These are phyloP conservation scores for Castanopsis chinensis DNA, from an alignment of 306 rosid genomes.

Conservation along the genomic window DNA sequence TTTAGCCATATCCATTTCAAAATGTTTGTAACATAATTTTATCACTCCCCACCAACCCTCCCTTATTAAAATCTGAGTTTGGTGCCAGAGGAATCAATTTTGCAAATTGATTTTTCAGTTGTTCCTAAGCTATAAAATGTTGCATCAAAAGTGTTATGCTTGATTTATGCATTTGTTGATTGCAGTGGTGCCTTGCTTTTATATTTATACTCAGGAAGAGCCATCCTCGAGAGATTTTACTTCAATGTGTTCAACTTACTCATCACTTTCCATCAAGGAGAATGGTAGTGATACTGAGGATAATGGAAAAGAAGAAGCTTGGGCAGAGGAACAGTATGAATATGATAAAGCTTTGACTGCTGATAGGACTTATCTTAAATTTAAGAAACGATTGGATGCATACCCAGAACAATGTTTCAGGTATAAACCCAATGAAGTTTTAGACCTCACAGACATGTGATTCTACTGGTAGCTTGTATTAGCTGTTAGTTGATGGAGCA, in stretches of 20 bases:
- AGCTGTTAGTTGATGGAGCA: background rate
- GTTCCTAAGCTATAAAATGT: background rate
- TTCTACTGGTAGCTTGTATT: slow-evolving; percentile 4
- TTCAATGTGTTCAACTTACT: slow-evolving; percentile 54
- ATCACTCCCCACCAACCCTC: background rate
- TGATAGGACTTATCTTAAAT: slow-evolving; percentile 85
- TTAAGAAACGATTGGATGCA: slow-evolving; percentile 79
- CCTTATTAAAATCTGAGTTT: background rate
- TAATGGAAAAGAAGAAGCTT: slow-evolving; percentile 47
- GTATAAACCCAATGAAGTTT: slow-evolving; percentile 31
- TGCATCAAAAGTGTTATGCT: background rate
- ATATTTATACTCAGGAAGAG: slow-evolving; percentile 60
- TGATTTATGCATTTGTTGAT: slow-evolving; percentile 22
- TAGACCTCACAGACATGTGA: background rate
- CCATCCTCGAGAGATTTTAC: slow-evolving; percentile 38
- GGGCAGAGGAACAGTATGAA: slow-evolving; percentile 77
- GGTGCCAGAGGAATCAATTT: background rate
- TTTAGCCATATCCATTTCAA: background rate
- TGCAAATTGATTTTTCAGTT: background rate
- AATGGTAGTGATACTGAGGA: slow-evolving; percentile 39
- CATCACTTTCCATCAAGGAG: slow-evolving; percentile 61
- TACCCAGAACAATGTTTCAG: slow-evolving; percentile 87
- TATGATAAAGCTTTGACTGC: slow-evolving; percentile 84
- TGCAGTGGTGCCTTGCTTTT: slow-evolving; percentile 92
- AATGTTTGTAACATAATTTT: background rate